Conservation (phyloP, 78 protist species). For the Paratrimastix pyriformis region DNA sequence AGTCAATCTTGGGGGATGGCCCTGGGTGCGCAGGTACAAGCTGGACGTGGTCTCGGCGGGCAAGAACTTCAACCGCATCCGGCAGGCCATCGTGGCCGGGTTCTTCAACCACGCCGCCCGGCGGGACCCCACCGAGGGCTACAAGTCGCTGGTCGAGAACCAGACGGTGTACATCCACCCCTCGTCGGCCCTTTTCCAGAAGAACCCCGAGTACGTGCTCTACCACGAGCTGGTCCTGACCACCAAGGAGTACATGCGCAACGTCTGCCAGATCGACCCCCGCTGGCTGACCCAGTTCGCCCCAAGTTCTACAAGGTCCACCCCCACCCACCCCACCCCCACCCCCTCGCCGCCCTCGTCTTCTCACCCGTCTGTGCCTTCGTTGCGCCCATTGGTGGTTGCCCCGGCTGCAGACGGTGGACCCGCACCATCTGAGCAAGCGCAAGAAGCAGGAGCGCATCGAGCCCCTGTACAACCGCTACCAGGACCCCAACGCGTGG, state of each 20-base stretch:
- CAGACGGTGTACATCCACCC: slow-evolving; percentile 86
- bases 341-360: neutral
- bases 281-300: slow-evolving; percentile 90
- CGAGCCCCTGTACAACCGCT: slow-evolving; percentile 81
- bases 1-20: too few species aligned
- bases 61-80: slow-evolving; percentile 55
- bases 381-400: too few species aligned
- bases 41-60: slow-evolving; percentile 69
- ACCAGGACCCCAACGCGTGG: slow-evolving; percentile 75
- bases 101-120: slow-evolving; percentile 90
- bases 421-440: slow-evolving; percentile 64
- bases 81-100: slow-evolving; percentile 78
- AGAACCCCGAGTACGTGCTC: slow-evolving; percentile 82
- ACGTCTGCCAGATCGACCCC: slow-evolving; percentile 78
- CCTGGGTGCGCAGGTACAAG: slow-evolving; percentile 27
- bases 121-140: slow-evolving; percentile 92
- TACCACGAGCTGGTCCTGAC: slow-evolving; percentile 88
- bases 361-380: too few species aligned
- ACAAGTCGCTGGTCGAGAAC: slow-evolving; percentile 73
- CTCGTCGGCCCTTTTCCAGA: slow-evolving; percentile 74
- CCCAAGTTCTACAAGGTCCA: slow-evolving; percentile 64
- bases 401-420: slow-evolving; percentile 37
- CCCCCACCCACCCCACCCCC: neutral
- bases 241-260: slow-evolving; percentile 95
- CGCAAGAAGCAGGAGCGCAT: slow-evolving; percentile 71